phyloP scores from a whole-genome alignment of 192 early-diverging fungal genomes.

The Spinellus fusiger region DNA sequence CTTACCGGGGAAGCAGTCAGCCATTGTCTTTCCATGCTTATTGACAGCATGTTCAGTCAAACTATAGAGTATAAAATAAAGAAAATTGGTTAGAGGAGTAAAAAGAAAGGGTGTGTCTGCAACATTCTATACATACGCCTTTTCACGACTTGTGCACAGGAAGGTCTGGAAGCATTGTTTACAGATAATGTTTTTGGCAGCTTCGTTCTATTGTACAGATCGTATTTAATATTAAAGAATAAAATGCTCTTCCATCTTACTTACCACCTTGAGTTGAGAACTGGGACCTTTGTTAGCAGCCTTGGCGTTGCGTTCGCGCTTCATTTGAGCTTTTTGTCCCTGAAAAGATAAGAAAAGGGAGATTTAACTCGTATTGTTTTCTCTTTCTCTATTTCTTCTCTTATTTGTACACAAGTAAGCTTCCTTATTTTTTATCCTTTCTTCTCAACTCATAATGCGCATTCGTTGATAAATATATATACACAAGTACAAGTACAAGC shows the following conservation, averaged over 20 bases:
- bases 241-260: conserved; percentile 7
- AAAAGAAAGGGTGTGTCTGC: background rate
- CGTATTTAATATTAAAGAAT: background rate
- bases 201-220: conserved; percentile 56
- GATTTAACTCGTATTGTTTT: background rate
- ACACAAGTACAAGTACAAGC: too few species aligned
- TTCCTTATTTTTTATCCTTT: too few species aligned
- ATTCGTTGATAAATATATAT: too few species aligned
- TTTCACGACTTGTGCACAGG: conserved; percentile 69
- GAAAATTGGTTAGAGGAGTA: background rate
- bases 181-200: conserved; percentile 77
- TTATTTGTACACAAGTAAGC: too few species aligned
- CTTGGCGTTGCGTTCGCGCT: conserved; percentile 65
- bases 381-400: too few species aligned
- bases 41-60: conserved; percentile 67
- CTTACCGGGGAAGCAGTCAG: conserved; percentile 73
- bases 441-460: too few species aligned
- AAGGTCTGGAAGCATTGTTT: conserved; percentile 74
- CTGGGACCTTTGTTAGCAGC: conserved; percentile 35
- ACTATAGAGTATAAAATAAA: conserved; percentile 21
- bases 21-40: conserved; percentile 68
- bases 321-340: conserved; percentile 61
- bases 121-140: conserved; percentile 45
- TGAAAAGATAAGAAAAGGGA: conserved; percentile 5
- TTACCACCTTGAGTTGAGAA: conserved; percentile 60